A percentile compares a stretch with the other conserved stretches of the same genome.
These are phyloP conservation scores for Choricystis sp. DNA, from an alignment of 139 green algal genomes.

Conservation along the genomic window DNA sequence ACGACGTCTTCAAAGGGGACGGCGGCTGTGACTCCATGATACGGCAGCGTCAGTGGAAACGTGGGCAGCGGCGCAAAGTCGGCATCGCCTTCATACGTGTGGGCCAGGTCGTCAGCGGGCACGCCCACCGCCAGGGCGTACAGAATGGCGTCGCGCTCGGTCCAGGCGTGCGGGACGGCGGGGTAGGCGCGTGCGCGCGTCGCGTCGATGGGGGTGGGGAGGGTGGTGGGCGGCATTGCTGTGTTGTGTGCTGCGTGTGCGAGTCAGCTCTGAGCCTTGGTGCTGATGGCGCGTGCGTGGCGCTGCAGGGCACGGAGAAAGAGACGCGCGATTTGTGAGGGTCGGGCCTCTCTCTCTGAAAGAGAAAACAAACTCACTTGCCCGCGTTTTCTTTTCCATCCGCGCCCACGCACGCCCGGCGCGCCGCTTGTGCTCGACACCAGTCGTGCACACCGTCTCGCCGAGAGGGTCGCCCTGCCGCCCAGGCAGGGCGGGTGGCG, in stretches of 20 bases:
- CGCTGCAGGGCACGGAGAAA: no score
- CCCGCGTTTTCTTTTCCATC: no score
- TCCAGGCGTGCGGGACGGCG: background rate
- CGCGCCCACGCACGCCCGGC: no score
- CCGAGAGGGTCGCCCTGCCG: no score
- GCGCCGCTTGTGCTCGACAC: no score
- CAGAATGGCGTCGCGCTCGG: background rate
- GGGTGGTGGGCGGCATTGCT: background rate
- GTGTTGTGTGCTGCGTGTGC: background rate
- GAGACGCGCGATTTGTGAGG: no score
- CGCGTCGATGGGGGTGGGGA: background rate
- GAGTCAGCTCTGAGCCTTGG: background rate
- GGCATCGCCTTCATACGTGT: background rate
- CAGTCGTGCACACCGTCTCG: no score
- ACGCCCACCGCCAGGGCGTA: background rate
- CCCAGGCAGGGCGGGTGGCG: no score
- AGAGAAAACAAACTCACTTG: no score
- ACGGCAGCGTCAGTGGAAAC: background rate
- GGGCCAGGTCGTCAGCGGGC: background rate
- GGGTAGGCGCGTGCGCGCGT: background rate
- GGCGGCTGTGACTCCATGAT: background rate
- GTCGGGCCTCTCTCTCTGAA: no score
- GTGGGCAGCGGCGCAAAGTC: background rate
- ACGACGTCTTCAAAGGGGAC: background rate
- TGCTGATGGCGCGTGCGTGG: no score